These are phyloP conservation scores for Aspergillus pseudoglaucus DNA, from an alignment of 2,329 filamentous ascomycete genomes.

Conservation along the genomic window DNA sequence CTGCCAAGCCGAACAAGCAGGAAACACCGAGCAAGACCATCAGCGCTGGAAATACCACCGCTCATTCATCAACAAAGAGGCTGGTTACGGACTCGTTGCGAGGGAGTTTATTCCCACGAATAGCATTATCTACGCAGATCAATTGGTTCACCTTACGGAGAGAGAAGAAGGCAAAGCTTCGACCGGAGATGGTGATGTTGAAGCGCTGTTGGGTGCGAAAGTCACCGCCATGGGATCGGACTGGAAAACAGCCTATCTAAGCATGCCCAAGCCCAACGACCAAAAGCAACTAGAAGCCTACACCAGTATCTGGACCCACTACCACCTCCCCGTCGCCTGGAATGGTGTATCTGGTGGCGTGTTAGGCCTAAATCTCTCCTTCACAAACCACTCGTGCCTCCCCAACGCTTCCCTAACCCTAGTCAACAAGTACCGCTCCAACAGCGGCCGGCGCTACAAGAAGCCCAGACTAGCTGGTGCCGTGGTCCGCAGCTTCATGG, in stretches of 20 bases:
- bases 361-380: conserved; percentile 10
- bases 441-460: not conserved
- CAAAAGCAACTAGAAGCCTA: not conserved
- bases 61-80: conserved; percentile 1
- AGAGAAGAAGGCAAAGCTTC: not conserved
- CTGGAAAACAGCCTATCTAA: conserved; percentile 6
- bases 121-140: conserved; percentile 7
- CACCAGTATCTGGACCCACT: conserved; percentile 6
- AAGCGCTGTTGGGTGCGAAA: conserved; percentile 6
- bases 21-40: not conserved
- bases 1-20: not conserved
- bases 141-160: conserved; percentile 1
- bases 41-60: not conserved
- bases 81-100: conserved; percentile 8
- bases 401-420: conserved; percentile 16
- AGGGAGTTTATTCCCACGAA: conserved; percentile 6
- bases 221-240: conserved; percentile 5
- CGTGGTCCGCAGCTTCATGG: conserved; percentile 9
- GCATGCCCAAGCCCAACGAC: conserved; percentile 1
- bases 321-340: conserved; percentile 2
- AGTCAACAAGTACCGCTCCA: conserved; percentile 2
- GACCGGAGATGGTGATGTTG: not conserved
- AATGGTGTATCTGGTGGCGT: not conserved
- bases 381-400: conserved; percentile 20
- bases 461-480: conserved; percentile 1